These are phyloP conservation scores for Caloboletus inedulis DNA, from an alignment of 1,284 basidiomycete genomes.

Conservation along the genomic window DNA sequence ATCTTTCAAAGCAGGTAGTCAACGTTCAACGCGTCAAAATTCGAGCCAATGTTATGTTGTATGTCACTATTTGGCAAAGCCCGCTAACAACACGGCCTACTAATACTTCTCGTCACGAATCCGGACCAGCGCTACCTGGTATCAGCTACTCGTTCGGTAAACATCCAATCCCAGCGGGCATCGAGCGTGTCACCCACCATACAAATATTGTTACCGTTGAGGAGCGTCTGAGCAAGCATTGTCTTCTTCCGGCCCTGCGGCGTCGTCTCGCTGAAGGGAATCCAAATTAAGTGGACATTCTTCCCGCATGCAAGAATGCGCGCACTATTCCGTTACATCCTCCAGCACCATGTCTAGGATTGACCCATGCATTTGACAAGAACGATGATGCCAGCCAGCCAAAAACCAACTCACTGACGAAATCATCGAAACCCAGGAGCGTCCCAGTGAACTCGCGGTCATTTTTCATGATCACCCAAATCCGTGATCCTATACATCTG, in stretches of 20 bases:
- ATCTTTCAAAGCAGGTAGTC: constrained; percentile 41
- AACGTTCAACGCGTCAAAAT: neutral
- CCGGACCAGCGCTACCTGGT: constrained; percentile 76
- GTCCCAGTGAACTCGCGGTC: constrained; percentile 97
- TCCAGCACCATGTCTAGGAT: constrained; percentile 93
- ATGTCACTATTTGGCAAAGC: constrained; percentile 26
- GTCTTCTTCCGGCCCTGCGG: constrained; percentile 81
- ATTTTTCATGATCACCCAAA: constrained; percentile 97
- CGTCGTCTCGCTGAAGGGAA: constrained; percentile 70
- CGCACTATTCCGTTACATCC: constrained; percentile 95
- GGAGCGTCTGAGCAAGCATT: constrained; percentile 82
- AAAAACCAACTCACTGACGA: constrained; percentile 87
- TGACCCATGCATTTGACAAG: neutral
- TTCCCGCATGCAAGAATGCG: neutral
- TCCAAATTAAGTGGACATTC: constrained; percentile 14
- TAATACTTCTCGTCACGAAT: constrained; percentile 35
- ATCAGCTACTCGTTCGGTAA: constrained; percentile 51
- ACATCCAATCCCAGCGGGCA: neutral
- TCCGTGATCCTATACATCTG: constrained; percentile 89
- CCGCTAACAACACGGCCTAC: no score
- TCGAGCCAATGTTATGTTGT: constrained; percentile 9
- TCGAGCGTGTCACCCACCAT: constrained; percentile 61
- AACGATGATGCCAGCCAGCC: neutral
- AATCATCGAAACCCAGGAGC: constrained; percentile 96
- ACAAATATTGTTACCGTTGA: constrained; percentile 98